Evolutionary conservation across 176 grass and related monocot species (phyloP).

Genomic region (Aegilops tauschii): DNA sequence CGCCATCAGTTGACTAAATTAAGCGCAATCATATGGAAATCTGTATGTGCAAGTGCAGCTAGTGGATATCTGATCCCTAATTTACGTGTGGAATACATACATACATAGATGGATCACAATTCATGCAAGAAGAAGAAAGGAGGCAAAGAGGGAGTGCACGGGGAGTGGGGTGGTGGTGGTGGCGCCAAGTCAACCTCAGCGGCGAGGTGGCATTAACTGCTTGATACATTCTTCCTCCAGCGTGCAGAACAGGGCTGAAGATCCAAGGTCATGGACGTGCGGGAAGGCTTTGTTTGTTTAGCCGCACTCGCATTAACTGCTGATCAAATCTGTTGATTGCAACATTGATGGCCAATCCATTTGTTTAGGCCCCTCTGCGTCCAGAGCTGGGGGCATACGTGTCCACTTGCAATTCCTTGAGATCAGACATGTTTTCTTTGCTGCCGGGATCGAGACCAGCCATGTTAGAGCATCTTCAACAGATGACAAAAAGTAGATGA

Average conservation of each 20-base stretch:
- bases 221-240: slow-evolving; percentile 21
- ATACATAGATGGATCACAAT: neutral
- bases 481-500: too few relatives aligned
- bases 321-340: slow-evolving; percentile 25
- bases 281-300: neutral
- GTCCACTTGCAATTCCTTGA: neutral
- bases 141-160: slow-evolving; percentile 23
- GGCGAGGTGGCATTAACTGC: slow-evolving; percentile 35
- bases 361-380: slow-evolving; percentile 29
- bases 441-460: too few relatives aligned
- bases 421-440: too few relatives aligned
- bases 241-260: slow-evolving; percentile 8
- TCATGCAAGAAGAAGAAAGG: neutral
- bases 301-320: slow-evolving; percentile 35
- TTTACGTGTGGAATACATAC: too few relatives aligned
- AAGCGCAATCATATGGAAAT: too few relatives aligned
- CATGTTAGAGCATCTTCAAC: too few relatives aligned
- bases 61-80: too few relatives aligned
- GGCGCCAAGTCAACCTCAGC: slow-evolving; percentile 29
- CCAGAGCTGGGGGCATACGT: neutral
- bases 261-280: slow-evolving; percentile 17
- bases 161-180: slow-evolving; percentile 8
- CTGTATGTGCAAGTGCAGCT: too few relatives aligned
- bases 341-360: slow-evolving; percentile 31
- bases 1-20: too few relatives aligned